Percentiles rank a stretch among this genome's conserved stretches.
Evolutionary conservation across 176 grass and related monocot genomes (phyloP).

Genomic region (Phyllostachys edulis): DNA sequence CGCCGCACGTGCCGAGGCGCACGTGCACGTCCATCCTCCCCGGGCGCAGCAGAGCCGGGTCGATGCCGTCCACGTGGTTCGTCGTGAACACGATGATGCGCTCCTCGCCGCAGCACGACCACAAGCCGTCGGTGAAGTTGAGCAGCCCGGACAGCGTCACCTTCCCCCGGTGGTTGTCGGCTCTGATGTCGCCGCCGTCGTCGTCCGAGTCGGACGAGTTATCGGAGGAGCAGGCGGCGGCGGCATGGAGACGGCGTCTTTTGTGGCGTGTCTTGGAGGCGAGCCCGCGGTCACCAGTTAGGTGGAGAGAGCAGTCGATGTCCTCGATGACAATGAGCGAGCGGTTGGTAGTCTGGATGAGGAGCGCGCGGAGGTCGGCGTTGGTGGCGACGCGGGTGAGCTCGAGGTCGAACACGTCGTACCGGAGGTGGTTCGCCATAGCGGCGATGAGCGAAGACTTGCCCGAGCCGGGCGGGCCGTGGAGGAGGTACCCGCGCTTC

Average conservation of each 20-base stretch:
- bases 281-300: conserved; percentile 64
- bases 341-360: conserved; percentile 86
- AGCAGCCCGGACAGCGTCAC: conserved; percentile 90
- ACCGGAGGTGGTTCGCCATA: conserved; percentile 91
- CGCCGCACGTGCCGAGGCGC: conserved; percentile 65
- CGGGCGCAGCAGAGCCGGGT: conserved; percentile 78
- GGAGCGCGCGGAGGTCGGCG: conserved; percentile 74
- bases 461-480: conserved; percentile 73
- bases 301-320: conserved; percentile 95
- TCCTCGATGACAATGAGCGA: conserved; percentile 96
- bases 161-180: conserved; percentile 32
- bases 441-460: conserved; percentile 95
- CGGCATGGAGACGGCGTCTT: conserved; percentile 38
- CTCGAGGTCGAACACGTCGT: conserved; percentile 95
- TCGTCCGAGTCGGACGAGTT: conserved; percentile 65
- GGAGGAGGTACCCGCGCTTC: conserved; percentile 93
- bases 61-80: conserved; percentile 88
- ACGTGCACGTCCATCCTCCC: conserved; percentile 98
- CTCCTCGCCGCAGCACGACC: conserved; percentile 99
- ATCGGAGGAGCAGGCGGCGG: conserved; percentile 16
- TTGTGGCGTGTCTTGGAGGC: conserved; percentile 43
- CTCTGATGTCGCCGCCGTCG: not conserved
- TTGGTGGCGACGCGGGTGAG: conserved; percentile 81
- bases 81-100: conserved; percentile 92
- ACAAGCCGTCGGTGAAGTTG: conserved; percentile 96